These are phyloP conservation scores for Ligustrum vulgare DNA, from an alignment of 257 asterid genomes.

Conservation along the genomic window DNA sequence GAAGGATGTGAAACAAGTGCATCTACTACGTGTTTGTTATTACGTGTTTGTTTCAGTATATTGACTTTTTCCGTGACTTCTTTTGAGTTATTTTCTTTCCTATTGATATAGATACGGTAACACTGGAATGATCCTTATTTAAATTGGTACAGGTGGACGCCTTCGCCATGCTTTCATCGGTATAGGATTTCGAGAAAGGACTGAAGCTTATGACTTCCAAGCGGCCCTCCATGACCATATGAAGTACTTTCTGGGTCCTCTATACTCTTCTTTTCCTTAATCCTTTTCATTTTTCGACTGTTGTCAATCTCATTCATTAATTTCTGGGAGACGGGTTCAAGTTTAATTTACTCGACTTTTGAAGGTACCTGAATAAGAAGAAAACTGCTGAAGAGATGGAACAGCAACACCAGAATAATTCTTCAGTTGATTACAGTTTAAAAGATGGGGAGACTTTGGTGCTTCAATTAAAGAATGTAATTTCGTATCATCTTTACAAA, in stretches of 20 bases:
- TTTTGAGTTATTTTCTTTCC: background rate
- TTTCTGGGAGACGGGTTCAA: background rate
- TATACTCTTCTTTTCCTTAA: slow-evolving; percentile 6
- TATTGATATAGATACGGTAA: background rate
- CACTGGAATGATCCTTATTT: slow-evolving; percentile 6
- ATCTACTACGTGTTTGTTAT: slow-evolving; percentile 5
- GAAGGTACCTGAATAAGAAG: slow-evolving; percentile 91
- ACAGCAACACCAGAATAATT: slow-evolving; percentile 78
- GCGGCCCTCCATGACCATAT: slow-evolving; percentile 98
- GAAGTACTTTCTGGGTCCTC: slow-evolving; percentile 56
- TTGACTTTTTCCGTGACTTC: background rate
- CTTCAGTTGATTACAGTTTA: slow-evolving; percentile 85
- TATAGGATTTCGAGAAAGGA: slow-evolving; percentile 94
- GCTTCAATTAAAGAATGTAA: slow-evolving; percentile 82
- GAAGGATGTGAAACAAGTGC: background rate
- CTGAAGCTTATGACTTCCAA: slow-evolving; percentile 97
- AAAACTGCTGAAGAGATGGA: slow-evolving; percentile 99
- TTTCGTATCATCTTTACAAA: background rate
- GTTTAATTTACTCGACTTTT: slow-evolving; percentile 3
- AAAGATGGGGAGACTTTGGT: slow-evolving; percentile 94
- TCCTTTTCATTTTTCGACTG: background rate
- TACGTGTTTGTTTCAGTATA: background rate
- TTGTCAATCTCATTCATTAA: background rate
- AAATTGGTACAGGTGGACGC: slow-evolving; percentile 66
- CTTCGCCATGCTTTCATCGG: slow-evolving; percentile 99